Conservation (phyloP, 192 early-diverging fungal species). For the Geosiphon pyriformis region DNA sequence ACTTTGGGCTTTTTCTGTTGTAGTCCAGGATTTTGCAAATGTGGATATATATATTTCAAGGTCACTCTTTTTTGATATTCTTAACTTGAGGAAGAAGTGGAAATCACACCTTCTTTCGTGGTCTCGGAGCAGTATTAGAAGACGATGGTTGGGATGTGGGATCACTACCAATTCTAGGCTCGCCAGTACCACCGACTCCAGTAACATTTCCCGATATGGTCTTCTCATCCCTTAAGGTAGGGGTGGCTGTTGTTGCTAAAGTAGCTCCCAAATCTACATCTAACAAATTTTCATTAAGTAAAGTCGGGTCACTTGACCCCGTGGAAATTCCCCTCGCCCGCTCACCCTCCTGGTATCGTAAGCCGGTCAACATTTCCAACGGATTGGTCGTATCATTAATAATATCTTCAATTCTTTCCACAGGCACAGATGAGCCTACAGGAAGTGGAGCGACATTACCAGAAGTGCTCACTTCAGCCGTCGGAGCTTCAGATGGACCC, state of each 20-base stretch:
- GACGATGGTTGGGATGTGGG: not conserved
- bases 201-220: not conserved
- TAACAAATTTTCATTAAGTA: slow-evolving; percentile 24
- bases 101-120: slow-evolving; percentile 4
- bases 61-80: too few relatives aligned
- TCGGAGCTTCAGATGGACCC: slow-evolving; percentile 22
- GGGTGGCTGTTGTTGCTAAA: not conserved
- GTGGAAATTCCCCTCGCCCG: slow-evolving; percentile 24
- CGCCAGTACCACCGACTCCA: not conserved
- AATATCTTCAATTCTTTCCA: not conserved
- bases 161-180: not conserved
- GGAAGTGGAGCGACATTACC: not conserved
- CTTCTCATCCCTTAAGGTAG: not conserved
- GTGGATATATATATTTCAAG: too few relatives aligned
- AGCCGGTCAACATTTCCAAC: slow-evolving; percentile 23
- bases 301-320: slow-evolving; percentile 11
- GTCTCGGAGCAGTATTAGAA: not conserved
- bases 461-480: slow-evolving; percentile 11
- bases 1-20: slow-evolving; percentile 35
- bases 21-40: slow-evolving; percentile 1
- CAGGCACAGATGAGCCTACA: not conserved
- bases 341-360: slow-evolving; percentile 24
- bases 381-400: slow-evolving; percentile 11
- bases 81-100: not conserved
- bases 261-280: slow-evolving; percentile 17